phyloP scores from a whole-genome alignment of 805 yeast species.

The Kuraishia hungarica region DNA sequence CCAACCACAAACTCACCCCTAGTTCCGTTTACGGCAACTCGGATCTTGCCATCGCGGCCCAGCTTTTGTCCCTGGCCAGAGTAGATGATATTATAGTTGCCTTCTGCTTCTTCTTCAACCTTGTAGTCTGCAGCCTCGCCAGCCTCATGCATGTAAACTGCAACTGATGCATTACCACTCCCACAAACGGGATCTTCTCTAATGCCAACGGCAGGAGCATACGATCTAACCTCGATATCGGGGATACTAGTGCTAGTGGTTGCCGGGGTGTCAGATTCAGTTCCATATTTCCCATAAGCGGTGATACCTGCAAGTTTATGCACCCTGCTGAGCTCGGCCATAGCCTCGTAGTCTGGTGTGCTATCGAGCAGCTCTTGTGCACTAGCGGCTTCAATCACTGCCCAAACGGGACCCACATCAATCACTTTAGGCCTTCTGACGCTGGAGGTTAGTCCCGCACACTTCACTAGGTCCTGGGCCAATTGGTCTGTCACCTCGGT shows the following conservation, averaged over 20 bases:
- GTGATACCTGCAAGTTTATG: conserved; percentile 26
- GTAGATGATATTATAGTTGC: not conserved
- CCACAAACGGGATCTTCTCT: conserved; percentile 52
- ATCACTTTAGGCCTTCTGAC: conserved; percentile 18
- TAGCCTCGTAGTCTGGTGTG: conserved; percentile 20
- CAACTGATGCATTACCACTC: conserved; percentile 27
- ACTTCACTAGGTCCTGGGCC: not conserved
- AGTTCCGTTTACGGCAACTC: not conserved
- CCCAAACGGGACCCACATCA: conserved; percentile 41
- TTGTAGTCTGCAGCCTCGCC: not conserved
- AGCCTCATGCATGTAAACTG: not conserved
- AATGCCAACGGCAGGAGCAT: conserved; percentile 27
- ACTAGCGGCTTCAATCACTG: conserved; percentile 23
- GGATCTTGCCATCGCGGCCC: not conserved
- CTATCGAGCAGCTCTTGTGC: conserved; percentile 24
- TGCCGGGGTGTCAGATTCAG: no score
- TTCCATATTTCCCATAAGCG: conserved; percentile 25
- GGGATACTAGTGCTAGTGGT: no score
- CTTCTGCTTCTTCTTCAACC: not conserved
- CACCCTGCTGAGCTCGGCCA: conserved; percentile 13
- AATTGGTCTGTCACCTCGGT: not conserved
- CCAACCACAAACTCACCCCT: not conserved
- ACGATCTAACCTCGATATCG: conserved; percentile 34
- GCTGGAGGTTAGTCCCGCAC: conserved; percentile 1
- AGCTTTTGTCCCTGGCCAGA: conserved; percentile 1